Percentiles rank a stretch among this genome's conserved stretches.
phyloP scores from a whole-genome alignment of 1,139 yeast species.

The Pichia sp. region DNA sequence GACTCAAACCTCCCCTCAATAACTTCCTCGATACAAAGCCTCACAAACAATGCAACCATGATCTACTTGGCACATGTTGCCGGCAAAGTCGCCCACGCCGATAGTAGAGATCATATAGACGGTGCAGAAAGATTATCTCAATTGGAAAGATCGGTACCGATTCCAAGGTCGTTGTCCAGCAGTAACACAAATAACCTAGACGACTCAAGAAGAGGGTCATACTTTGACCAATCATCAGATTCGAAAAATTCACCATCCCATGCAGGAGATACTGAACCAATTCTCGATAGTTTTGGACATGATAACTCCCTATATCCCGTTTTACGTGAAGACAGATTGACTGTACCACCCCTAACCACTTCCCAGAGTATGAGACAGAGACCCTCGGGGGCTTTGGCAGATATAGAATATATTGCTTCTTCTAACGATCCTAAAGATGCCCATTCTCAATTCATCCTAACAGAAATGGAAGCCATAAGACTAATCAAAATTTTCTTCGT shows the following conservation, averaged over 20 bases:
- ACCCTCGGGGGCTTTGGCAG: conserved; percentile 49
- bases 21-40: conserved; percentile 13
- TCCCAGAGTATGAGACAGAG: conserved; percentile 49
- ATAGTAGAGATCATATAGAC: conserved; percentile 61
- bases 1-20: conserved; percentile 5
- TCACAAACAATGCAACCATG: conserved; percentile 40
- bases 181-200: conserved; percentile 2
- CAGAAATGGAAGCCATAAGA: conserved; percentile 62
- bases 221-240: conserved; percentile 1
- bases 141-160: conserved; percentile 32
- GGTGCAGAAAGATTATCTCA: conserved; percentile 54
- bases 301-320: conserved; percentile 26
- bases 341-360: conserved; percentile 46
- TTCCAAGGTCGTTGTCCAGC: conserved; percentile 11
- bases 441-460: conserved; percentile 31
- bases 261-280: conserved; percentile 17
- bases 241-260: not conserved
- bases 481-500: conserved; percentile 64
- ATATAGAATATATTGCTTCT: conserved; percentile 59
- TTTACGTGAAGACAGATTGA: conserved; percentile 25
- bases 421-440: conserved; percentile 36
- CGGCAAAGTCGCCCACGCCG: conserved; percentile 65
- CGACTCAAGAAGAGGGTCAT: not conserved
- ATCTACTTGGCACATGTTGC: conserved; percentile 74
- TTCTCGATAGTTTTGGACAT: conserved; percentile 28